Conservation (phyloP, 352 stramenopile genomes). For the Phytophthora brassicae region DNA sequence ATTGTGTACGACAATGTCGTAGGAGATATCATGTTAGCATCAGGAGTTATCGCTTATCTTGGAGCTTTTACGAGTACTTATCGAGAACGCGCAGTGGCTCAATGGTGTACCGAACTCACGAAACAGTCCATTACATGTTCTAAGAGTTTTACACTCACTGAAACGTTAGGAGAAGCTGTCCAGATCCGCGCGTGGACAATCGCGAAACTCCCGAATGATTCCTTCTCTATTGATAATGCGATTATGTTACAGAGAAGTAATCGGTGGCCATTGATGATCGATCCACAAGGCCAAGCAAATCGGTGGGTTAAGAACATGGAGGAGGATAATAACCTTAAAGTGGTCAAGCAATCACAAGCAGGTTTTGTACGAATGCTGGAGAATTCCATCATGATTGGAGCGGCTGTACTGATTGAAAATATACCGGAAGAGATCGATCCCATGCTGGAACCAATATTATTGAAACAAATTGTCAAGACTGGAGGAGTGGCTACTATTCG, state of each 20-base stretch:
- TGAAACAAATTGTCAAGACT: slow-evolving; percentile 92
- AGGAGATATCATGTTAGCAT: slow-evolving; percentile 93
- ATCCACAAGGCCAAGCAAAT: slow-evolving; percentile 94
- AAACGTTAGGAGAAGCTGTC: slow-evolving; percentile 90
- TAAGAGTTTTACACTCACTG: slow-evolving; percentile 74
- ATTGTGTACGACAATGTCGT: slow-evolving; percentile 91
- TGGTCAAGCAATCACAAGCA: slow-evolving; percentile 92
- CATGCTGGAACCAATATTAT: slow-evolving; percentile 92
- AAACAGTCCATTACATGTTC: slow-evolving; percentile 83
- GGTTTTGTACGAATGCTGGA: slow-evolving; percentile 95
- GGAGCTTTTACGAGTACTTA: slow-evolving; percentile 93
- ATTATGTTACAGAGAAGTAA: slow-evolving; percentile 93
- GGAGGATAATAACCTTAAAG: slow-evolving; percentile 86
- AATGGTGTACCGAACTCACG: slow-evolving; percentile 76
- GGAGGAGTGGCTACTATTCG: slow-evolving; percentile 90
- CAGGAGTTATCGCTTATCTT: slow-evolving; percentile 94
- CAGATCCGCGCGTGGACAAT: slow-evolving; percentile 95
- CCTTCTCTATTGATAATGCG: slow-evolving; percentile 95
- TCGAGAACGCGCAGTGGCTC: slow-evolving; percentile 82
- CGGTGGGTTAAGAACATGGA: slow-evolving; percentile 96
- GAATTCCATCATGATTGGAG: slow-evolving; percentile 94
- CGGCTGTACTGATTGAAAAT: slow-evolving; percentile 93
- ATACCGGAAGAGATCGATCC: slow-evolving; percentile 93
- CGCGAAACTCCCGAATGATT: slow-evolving; percentile 94
- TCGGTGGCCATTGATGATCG: slow-evolving; percentile 97